A percentile compares a stretch with the other conserved stretches of the same genome.
Evolutionary conservation across 805 yeast species (phyloP).

Genomic region (Kluyveromyces dobzhanskii): DNA sequence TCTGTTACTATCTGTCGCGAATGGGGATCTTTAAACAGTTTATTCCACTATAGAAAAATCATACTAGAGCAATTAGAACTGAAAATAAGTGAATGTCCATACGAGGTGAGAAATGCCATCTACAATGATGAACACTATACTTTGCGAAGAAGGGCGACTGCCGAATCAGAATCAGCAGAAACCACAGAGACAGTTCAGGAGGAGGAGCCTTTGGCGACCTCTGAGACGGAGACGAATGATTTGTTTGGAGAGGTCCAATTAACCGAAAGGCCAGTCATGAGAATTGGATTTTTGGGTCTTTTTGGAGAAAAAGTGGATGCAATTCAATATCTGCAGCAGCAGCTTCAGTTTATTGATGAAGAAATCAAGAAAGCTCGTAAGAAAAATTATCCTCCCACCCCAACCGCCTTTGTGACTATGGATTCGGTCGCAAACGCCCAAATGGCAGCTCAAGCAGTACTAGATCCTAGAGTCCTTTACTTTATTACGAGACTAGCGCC

Average conservation of each 20-base stretch:
- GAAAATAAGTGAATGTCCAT: constrained; percentile 31
- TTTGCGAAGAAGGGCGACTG: constrained; percentile 10
- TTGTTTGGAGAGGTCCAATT: constrained; percentile 23
- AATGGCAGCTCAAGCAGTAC: constrained; percentile 89
- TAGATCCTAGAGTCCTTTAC: constrained; percentile 82
- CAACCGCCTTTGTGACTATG: constrained; percentile 92
- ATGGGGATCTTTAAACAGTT: constrained; percentile 66
- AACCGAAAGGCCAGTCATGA: constrained; percentile 52
- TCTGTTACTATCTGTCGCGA: constrained; percentile 75
- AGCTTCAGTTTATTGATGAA: constrained; percentile 59
- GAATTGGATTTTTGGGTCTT: constrained; percentile 51
- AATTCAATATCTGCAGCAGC: constrained; percentile 64
- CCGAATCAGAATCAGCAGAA: neutral
- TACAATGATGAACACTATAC: constrained; percentile 19
- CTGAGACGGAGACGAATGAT: constrained; percentile 14
- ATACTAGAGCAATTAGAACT: constrained; percentile 54
- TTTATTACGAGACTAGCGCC: constrained; percentile 83
- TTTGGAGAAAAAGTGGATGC: constrained; percentile 73
- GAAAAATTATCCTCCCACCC: constrained; percentile 70
- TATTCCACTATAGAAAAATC: constrained; percentile 51
- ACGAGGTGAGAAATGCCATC: constrained; percentile 16
- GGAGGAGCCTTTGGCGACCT: constrained; percentile 4
- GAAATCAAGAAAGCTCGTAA: constrained; percentile 58
- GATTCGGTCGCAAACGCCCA: constrained; percentile 93
- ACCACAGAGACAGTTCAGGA: constrained; percentile 3